These are phyloP conservation scores for Fraxinus americana DNA, from an alignment of 257 asterid species.

Conservation along the genomic window DNA sequence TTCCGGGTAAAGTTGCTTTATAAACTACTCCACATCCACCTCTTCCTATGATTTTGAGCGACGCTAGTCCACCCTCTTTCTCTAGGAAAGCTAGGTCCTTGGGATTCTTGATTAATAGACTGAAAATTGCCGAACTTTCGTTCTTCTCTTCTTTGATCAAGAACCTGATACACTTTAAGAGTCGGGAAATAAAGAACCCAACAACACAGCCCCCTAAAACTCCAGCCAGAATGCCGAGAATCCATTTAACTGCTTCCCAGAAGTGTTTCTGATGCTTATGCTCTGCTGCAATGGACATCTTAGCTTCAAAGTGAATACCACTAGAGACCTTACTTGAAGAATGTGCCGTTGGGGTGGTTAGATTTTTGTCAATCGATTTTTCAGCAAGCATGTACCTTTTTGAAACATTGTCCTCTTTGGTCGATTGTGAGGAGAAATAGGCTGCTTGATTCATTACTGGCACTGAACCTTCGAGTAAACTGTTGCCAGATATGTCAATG, in stretches of 20 bases:
- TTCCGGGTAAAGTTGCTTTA: constrained; percentile 41
- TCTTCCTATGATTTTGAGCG: constrained; percentile 40
- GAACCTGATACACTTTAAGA: constrained; percentile 22
- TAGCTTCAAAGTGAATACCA: constrained; percentile 16
- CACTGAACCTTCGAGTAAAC: constrained; percentile 31
- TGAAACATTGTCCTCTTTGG: constrained; percentile 8
- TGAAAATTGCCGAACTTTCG: constrained; percentile 40
- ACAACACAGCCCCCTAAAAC: constrained; percentile 28
- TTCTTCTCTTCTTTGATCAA: constrained; percentile 22
- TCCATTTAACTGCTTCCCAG: constrained; percentile 24
- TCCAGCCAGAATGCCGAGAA: constrained; percentile 42
- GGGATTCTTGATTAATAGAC: constrained; percentile 44
- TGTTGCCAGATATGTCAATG: constrained; percentile 72
- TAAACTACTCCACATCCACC: constrained; percentile 55
- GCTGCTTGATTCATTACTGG: constrained; percentile 26
- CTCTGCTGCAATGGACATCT: not conserved
- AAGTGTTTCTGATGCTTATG: not conserved
- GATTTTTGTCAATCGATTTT: constrained; percentile 23
- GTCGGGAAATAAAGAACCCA: constrained; percentile 26
- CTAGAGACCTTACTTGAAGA: no score
- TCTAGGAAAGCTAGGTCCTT: constrained; percentile 51
- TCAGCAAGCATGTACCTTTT: constrained; percentile 43
- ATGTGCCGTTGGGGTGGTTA: no score
- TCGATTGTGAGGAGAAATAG: constrained; percentile 1
- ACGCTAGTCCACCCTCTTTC: constrained; percentile 32